Evolutionary conservation across 495 filamentous ascomycete genomes (phyloP), one percentile per base, ranked within the genome.

Genomic region (Friedmanniomyces endolithicus): DNA sequence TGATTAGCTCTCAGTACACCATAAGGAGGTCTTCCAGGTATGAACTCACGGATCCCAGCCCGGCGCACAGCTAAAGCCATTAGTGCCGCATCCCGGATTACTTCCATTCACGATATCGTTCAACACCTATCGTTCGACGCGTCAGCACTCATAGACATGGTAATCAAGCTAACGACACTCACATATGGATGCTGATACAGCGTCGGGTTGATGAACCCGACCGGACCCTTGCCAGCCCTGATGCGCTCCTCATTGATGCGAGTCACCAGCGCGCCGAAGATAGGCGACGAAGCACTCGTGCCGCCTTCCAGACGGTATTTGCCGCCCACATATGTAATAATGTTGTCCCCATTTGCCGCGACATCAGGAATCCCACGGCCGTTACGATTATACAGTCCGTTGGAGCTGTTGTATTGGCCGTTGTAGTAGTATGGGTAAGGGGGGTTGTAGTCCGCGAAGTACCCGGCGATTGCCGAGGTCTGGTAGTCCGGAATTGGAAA

Each of bases 331-430:
- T 60, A 53, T 11, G 56, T 41, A 7, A 49, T 49, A 33, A 61
- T 55, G 33, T 65, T 64, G 40, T 52, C 51, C 37, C 63, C 63
- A 48, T 58, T 72, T 17, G 82, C 83, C 1, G 78, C 67, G 19
- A 88, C 75, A 51, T 88, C 84, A 0, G 84, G 84, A 55, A 78
- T 84, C 7, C 74, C 83, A 24, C 84, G 75, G 0, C 80, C 80
- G 8, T 73, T 72, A 8, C 75, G 73, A 52, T 64, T 68, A 62
- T 69, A 63, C 11, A 60, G 45, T 14, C 57, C 57, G 34, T 50
- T 40, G 35, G 48, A 43, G 19, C 31, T 43, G 49, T 51, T 57
- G 29, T 53, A 56, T 19, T 45, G 27, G 17, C 55, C 53, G 50
- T 57, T 52, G 40, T 24, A 50, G 33, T 63, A 63, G 47, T 53